Evolutionary conservation across 129 eudicot species (phyloP), one percentile per base, ranked within the genome.

Genomic region (Apium graveolens): DNA sequence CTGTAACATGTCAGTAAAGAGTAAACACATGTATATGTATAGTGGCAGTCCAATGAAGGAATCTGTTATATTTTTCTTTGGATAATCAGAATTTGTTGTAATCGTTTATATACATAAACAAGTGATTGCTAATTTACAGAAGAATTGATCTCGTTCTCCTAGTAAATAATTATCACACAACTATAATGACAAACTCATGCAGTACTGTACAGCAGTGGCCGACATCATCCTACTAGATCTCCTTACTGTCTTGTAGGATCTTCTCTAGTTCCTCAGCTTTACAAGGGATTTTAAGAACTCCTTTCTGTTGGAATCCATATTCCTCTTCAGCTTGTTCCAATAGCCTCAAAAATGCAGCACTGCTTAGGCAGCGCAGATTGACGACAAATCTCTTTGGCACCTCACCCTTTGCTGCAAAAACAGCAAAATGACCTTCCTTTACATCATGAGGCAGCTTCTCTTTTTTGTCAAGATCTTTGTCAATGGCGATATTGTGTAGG

Each of bases 361-460:
- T 85, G 12, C 49, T 78, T 18, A 92, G 75, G 78, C 77, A 78
- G 63, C 80, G 5, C 74, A 92, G 76, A 76, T 85, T 89, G 32
- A 89, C 86, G 9, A 91, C 84, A 70, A 91, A 89, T 79, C 92
- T 84, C 77, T 83, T 79, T 5, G 90, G 88, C 35, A 81, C 83
- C 44, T 83, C 83, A 37, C 88, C 76, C 20, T 84, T 83, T 3
- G 37, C 86, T 20, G 89, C 86, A 26, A 87, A 66, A 48, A 89
- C 86, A 2, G 86, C 89, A 80, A 91, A 89, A 48, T 87, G 84
- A 17, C 97, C 95, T 75, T 87, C 81, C 69, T 79, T 85, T 20
- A 84, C 85, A 42, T 84, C 89, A 14, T 17, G 51, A 11, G 91
- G 83, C 41, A 81, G 72, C 68, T 34, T 39, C 69, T 34, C 83